A percentile compares a stretch with the other conserved stretches of the same genome.
These are phyloP conservation scores for Nasturtium officinale DNA, from an alignment of 345 rosid species.

Conservation along the genomic window DNA sequence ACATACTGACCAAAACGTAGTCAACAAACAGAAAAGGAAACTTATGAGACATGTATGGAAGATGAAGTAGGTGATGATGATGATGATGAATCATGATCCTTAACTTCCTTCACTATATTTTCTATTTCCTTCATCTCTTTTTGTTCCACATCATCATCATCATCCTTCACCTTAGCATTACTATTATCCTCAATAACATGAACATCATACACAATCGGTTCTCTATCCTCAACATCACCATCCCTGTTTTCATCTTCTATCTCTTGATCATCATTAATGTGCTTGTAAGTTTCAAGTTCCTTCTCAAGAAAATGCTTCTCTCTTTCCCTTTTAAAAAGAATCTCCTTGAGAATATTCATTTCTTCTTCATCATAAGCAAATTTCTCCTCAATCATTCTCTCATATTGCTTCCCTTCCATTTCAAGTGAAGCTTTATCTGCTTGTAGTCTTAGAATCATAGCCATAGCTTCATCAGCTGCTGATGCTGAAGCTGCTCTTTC, in stretches of 20 bases:
- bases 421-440: slow-evolving; percentile 76
- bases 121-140: slow-evolving; percentile 56
- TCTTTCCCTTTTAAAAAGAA: slow-evolving; percentile 67
- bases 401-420: slow-evolving; percentile 89
- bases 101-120: slow-evolving; percentile 46
- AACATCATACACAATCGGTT: slow-evolving; percentile 68
- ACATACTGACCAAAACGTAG: background rate
- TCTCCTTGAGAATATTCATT: slow-evolving; percentile 84
- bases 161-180: slow-evolving; percentile 35
- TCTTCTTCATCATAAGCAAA: slow-evolving; percentile 81
- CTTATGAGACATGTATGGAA: background rate
- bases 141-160: slow-evolving; percentile 49
- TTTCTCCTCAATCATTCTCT: slow-evolving; percentile 87
- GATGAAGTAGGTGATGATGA: slow-evolving; percentile 43
- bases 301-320: slow-evolving; percentile 79
- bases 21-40: background rate
- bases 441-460: slow-evolving; percentile 84
- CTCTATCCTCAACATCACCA: slow-evolving; percentile 12
- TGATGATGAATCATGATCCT: slow-evolving; percentile 44
- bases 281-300: slow-evolving; percentile 72
- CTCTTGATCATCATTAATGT: slow-evolving; percentile 44
- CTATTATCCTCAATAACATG: slow-evolving; percentile 62
- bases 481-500: slow-evolving; percentile 86
- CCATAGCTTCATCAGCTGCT: slow-evolving; percentile 93
- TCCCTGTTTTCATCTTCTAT: background rate